These are phyloP conservation scores for Diplosphaera chodatii DNA, from an alignment of 139 green algal genomes.

Conservation along the genomic window DNA sequence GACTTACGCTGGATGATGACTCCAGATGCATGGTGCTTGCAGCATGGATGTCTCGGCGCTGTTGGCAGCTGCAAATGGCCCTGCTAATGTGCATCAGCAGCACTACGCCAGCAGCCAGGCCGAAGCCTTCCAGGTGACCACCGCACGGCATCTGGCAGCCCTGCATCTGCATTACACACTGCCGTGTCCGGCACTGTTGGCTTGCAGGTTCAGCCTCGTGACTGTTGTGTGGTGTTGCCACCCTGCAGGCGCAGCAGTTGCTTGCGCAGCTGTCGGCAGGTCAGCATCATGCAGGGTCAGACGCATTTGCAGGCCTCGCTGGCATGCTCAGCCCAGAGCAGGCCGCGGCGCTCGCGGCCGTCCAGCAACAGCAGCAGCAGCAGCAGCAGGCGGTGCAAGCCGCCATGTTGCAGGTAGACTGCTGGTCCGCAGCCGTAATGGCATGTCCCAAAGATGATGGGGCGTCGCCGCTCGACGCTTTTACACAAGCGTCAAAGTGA, in stretches of 20 bases:
- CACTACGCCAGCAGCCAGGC: background rate
- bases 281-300: no score
- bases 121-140: background rate
- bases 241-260: background rate
- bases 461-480: no score
- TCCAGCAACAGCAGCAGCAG: background rate
- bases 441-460: no score
- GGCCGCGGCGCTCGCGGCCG: background rate
- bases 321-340: background rate
- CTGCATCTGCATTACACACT: background rate
- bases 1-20: no score
- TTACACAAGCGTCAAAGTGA: no score
- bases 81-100: background rate
- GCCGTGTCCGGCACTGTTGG: no score
- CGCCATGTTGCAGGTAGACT: background rate
- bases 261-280: background rate
- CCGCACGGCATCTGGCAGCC: background rate
- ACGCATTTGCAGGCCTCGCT: background rate
- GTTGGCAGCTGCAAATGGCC: background rate
- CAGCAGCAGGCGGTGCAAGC: background rate
- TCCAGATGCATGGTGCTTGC: no score
- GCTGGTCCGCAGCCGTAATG: no score
- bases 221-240: no score
- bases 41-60: background rate
- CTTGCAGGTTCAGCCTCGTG: no score